These are phyloP conservation scores for Dendrobium huoshanense DNA, from an alignment of 106 monocot genomes.

Conservation along the genomic window DNA sequence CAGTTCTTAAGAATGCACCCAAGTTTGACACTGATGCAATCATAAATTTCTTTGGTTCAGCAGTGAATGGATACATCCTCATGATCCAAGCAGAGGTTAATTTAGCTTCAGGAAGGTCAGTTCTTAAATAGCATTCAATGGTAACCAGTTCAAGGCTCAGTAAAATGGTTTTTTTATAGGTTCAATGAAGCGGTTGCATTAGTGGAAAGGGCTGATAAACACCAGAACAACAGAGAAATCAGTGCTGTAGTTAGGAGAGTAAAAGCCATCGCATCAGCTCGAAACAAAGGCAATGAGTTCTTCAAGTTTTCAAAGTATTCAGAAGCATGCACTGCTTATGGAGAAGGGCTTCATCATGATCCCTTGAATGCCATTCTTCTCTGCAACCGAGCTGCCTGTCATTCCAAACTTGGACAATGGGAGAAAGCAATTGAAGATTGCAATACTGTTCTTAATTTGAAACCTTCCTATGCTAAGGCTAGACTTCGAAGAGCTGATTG, in stretches of 20 bases:
- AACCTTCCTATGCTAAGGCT: constrained; percentile 62
- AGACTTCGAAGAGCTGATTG: constrained; percentile 72
- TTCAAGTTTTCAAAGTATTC: constrained; percentile 52
- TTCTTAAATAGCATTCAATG: constrained; percentile 2
- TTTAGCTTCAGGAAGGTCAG: constrained; percentile 64
- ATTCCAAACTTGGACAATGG: constrained; percentile 37
- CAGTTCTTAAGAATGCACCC: constrained; percentile 25
- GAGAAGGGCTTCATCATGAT: constrained; percentile 54
- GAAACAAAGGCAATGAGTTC: constrained; percentile 55
- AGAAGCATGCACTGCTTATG: constrained; percentile 63
- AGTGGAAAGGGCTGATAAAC: constrained; percentile 33
- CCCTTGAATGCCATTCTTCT: constrained; percentile 58
- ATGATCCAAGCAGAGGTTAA: constrained; percentile 62
- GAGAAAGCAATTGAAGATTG: constrained; percentile 72
- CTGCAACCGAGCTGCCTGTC: constrained; percentile 71
- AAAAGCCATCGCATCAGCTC: constrained; percentile 25
- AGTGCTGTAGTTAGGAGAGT: constrained; percentile 17
- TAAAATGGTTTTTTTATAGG: constrained; percentile 19
- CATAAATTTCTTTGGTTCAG: constrained; percentile 39
- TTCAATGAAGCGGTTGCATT: constrained; percentile 54
- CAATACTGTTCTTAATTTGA: constrained; percentile 36
- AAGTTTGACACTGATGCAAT: constrained; percentile 40
- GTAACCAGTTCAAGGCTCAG: not conserved
- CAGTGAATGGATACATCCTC: constrained; percentile 36
- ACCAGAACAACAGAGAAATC: constrained; percentile 43